Percentiles rank a stretch among this genome's conserved stretches.
phyloP scores from a whole-genome alignment of 208 protist species.

The Trypanosoma lewisi region DNA sequence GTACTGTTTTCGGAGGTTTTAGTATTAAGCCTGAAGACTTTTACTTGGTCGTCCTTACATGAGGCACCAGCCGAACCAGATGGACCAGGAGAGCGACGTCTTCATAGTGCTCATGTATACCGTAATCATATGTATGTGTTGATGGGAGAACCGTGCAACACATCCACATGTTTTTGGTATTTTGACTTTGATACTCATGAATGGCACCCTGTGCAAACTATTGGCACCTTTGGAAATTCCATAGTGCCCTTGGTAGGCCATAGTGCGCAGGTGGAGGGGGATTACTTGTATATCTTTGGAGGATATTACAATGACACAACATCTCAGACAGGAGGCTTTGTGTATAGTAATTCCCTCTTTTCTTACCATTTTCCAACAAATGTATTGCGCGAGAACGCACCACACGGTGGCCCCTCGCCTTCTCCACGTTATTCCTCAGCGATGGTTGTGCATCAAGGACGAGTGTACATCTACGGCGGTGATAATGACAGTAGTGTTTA shows the following conservation, averaged over 20 bases:
- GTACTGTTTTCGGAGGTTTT: slow-evolving; percentile 62
- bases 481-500: slow-evolving; percentile 67
- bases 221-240: slow-evolving; percentile 20
- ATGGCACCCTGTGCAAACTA: slow-evolving; percentile 52
- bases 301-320: slow-evolving; percentile 32
- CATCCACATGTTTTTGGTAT: slow-evolving; percentile 48
- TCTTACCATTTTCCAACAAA: slow-evolving; percentile 43
- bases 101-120: slow-evolving; percentile 73
- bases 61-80: slow-evolving; percentile 45
- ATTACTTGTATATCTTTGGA: slow-evolving; percentile 66
- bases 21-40: slow-evolving; percentile 64
- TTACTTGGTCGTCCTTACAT: slow-evolving; percentile 62
- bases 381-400: slow-evolving; percentile 30
- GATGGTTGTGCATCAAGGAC: slow-evolving; percentile 45
- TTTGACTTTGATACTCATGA: slow-evolving; percentile 46
- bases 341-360: slow-evolving; percentile 57
- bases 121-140: slow-evolving; percentile 77
- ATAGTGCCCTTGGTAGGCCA: slow-evolving; percentile 53
- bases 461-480: slow-evolving; percentile 73
- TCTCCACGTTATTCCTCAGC: slow-evolving; percentile 50
- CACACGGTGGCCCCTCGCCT: slow-evolving; percentile 16
- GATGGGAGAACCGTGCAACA: slow-evolving; percentile 44
- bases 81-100: slow-evolving; percentile 61
- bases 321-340: slow-evolving; percentile 7
- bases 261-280: slow-evolving; percentile 45